phyloP scores from a whole-genome alignment of 225 moss, liverwort and hornwort species.

The Straminergon stramineum region DNA sequence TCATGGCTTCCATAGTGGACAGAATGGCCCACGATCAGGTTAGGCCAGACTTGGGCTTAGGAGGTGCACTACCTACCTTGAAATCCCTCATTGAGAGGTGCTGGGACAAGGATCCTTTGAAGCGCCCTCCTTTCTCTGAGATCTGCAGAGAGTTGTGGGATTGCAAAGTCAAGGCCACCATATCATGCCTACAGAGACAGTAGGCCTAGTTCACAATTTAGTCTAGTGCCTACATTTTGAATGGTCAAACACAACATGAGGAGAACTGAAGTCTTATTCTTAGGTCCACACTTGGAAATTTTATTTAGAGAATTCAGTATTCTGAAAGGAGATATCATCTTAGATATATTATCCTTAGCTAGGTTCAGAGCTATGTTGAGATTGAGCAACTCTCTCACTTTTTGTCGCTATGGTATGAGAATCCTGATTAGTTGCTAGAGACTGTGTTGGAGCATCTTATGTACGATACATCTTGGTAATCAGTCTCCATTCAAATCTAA shows the following conservation, averaged over 20 bases:
- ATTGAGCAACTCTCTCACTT: not conserved
- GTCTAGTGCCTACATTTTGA: not conserved
- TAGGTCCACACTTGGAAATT: not conserved
- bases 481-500: not conserved
- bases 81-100: not conserved
- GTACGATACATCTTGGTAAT: accelerated
- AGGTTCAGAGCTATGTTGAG: not conserved
- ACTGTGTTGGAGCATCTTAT: accelerated
- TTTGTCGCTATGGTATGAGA: not conserved
- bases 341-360: accelerated
- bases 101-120: not conserved
- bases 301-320: too few relatives aligned
- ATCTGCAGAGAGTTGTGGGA: not conserved
- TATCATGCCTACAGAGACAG: not conserved
- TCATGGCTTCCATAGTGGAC: not conserved
- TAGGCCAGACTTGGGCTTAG: not conserved
- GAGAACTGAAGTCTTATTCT: not conserved
- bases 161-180: not conserved
- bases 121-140: not conserved
- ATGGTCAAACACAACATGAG: not conserved
- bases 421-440: not conserved
- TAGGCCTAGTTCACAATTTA: not conserved
- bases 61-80: not conserved
- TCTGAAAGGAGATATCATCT: too few relatives aligned
- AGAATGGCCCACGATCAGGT: not conserved